Percentiles rank a stretch among this genome's conserved stretches.
phyloP scores from a whole-genome alignment of 495 filamentous ascomycete genomes.

The Lasiosphaeriaceae sp. region DNA sequence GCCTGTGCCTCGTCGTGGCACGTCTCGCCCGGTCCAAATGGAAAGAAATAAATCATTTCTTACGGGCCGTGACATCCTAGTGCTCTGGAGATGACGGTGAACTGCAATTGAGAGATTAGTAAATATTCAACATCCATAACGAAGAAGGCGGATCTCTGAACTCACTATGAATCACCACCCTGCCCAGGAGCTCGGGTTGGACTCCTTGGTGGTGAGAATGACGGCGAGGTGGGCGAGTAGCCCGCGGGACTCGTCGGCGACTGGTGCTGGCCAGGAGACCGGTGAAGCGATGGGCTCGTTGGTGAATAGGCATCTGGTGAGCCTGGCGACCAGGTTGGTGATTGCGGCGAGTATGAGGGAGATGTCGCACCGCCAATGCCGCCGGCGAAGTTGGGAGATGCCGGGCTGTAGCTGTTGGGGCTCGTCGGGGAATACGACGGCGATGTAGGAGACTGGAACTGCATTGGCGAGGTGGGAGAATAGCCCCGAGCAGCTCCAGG shows the following conservation, averaged over 20 bases:
- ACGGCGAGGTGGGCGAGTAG: constrained; percentile 50
- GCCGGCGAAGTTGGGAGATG: constrained; percentile 57
- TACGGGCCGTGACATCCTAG: constrained; percentile 11
- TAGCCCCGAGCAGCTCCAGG: constrained; percentile 58
- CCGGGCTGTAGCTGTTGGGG: constrained; percentile 55
- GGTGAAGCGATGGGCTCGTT: constrained; percentile 66
- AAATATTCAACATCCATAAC: neutral
- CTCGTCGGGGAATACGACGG: constrained; percentile 63
- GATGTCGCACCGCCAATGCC: constrained; percentile 41
- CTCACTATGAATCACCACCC: constrained; percentile 35
- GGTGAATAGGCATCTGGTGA: constrained; percentile 72
- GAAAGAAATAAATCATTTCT: neutral
- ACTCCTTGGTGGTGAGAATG: constrained; percentile 42
- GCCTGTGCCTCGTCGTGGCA: neutral
- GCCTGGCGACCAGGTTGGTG: constrained; percentile 65
- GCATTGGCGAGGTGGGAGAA: constrained; percentile 56
- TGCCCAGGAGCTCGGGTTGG: constrained; percentile 33
- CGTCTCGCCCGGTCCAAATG: neutral
- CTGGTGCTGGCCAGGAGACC: constrained; percentile 49
- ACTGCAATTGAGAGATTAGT: constrained; percentile 20
- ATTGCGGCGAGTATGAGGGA: constrained; percentile 67
- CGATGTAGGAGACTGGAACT: constrained; percentile 57
- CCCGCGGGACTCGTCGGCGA: constrained; percentile 50
- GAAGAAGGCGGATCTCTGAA: neutral
- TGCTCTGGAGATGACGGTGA: constrained; percentile 35